phyloP scores from a whole-genome alignment of 305 asterid species.

The Coffea humblotiana region DNA sequence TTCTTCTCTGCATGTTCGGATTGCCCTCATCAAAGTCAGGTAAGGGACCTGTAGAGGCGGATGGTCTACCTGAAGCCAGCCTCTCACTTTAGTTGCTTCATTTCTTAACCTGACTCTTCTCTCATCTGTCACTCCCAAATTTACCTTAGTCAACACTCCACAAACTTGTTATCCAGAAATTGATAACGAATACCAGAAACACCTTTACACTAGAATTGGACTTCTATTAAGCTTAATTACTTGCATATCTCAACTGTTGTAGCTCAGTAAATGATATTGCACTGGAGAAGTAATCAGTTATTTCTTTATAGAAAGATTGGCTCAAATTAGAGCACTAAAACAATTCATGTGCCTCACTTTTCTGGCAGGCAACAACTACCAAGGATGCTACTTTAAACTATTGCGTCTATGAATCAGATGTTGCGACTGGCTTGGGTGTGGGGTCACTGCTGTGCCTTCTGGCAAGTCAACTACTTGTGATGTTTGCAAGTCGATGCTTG shows the following conservation, averaged over 20 bases:
- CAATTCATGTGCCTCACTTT: conserved; percentile 6
- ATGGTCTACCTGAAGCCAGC: not conserved
- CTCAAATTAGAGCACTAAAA: not conserved
- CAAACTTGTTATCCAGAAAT: not conserved
- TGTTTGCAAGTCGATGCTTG: conserved; percentile 62
- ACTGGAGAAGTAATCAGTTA: not conserved
- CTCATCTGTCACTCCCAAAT: not conserved
- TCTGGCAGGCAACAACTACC: conserved; percentile 43
- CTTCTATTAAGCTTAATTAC: not conserved
- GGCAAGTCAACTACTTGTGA: conserved; percentile 66
- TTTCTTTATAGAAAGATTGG: not conserved
- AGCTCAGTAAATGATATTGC: not conserved
- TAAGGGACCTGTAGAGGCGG: not conserved
- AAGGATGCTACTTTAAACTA: conserved; percentile 36
- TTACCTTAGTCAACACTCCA: not conserved
- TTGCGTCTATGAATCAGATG: conserved; percentile 67
- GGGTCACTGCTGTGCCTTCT: conserved; percentile 62
- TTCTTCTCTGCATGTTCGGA: not conserved
- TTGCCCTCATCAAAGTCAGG: not conserved
- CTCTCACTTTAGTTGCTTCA: not conserved
- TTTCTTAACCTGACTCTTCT: not conserved
- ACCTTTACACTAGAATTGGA: not conserved
- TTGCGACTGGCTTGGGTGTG: conserved; percentile 70
- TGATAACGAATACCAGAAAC: not conserved
- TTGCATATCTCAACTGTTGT: not conserved